Base-by-base conservation (phyloP, 805 yeast species). In the Limtongia smithiae region DNA sequence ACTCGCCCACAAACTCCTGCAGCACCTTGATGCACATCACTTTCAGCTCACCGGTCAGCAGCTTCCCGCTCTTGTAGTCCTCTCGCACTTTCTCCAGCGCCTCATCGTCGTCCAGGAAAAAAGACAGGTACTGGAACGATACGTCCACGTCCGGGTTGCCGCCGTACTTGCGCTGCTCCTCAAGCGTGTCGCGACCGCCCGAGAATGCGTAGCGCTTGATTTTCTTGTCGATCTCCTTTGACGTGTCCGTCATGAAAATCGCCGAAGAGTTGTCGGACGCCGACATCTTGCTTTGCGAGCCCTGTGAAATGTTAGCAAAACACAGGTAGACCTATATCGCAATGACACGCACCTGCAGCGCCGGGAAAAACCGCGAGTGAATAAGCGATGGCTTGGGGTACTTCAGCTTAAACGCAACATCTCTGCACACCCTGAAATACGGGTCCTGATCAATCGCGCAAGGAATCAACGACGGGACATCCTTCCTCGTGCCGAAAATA, bases 381-480 rank as follows among this genome's bases (percentile, higher is more conserved):
- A 93, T 75, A 65, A 93, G 77, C 8, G 96, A 81, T 17, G 97
- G 97, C 71, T 93, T 93, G 55, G 89, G 73, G 67, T 78, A 94
- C 68, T 83, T 85, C 67, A 93, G 78, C 69, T 91, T 93, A 63
- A 82, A 89, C 9, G 98, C 97, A 58, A 93, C 98, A 67, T 93
- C 98, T 71, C 98, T 79, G 70, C 96, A 87, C 20, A 93, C 94
- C 70, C 98, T 79, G 75, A 93, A 93, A 70, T 93, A 93, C 27
- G 98, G 97, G 69, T 93, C 98, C 74, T 91, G 98, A 68, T 93
- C 98, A 66, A 93, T 93, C 41, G 98, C 98, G 76, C 98, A 93
- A 34, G 98, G 98, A 68, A 93, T 93, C 68, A 93, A 75, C 70
- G 96, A 88, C 55, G 96, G 97, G 0, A 97, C 88, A 72, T 90